Evolutionary conservation across 2,329 filamentous ascomycete genomes (phyloP).

Genomic region (Talaromyces pinophilus): DNA sequence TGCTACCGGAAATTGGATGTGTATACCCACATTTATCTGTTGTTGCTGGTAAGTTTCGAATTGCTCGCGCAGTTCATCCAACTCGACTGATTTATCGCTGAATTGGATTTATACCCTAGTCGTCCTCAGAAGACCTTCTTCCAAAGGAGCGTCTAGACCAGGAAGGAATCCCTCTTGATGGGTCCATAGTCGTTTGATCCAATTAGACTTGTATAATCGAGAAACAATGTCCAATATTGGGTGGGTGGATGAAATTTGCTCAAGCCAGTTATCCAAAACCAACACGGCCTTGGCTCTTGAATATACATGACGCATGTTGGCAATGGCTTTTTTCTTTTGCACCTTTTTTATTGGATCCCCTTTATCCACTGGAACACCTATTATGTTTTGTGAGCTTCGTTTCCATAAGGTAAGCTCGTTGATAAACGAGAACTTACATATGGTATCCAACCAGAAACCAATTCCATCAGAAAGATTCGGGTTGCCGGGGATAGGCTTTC

Average conservation of each 20-base stretch:
- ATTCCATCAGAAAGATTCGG: constrained; percentile 15
- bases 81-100: constrained; percentile 10
- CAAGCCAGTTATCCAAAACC: constrained; percentile 27
- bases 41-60: not conserved
- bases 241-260: constrained; percentile 19
- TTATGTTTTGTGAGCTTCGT: not conserved
- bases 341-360: not conserved
- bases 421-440: constrained; percentile 22
- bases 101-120: constrained; percentile 23
- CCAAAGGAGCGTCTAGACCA: not conserved
- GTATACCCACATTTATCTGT: not conserved
- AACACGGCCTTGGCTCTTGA: constrained; percentile 23
- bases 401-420: not conserved
- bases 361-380: constrained; percentile 23
- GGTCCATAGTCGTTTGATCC: constrained; percentile 26
- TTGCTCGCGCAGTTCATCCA: not conserved
- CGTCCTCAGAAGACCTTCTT: too few relatives aligned
- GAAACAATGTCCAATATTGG: constrained; percentile 22
- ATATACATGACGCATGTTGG: constrained; percentile 26
- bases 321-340: constrained; percentile 19
- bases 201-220: constrained; percentile 25
- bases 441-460: constrained; percentile 30
- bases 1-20: not conserved
- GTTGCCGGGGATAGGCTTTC: constrained; percentile 13
- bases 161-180: constrained; percentile 26